Percentiles rank a stretch among this genome's conserved stretches.
These are phyloP conservation scores for Zhuliangozyma parablackwelliae DNA, from an alignment of 1,139 yeast species.

Conservation along the genomic window DNA sequence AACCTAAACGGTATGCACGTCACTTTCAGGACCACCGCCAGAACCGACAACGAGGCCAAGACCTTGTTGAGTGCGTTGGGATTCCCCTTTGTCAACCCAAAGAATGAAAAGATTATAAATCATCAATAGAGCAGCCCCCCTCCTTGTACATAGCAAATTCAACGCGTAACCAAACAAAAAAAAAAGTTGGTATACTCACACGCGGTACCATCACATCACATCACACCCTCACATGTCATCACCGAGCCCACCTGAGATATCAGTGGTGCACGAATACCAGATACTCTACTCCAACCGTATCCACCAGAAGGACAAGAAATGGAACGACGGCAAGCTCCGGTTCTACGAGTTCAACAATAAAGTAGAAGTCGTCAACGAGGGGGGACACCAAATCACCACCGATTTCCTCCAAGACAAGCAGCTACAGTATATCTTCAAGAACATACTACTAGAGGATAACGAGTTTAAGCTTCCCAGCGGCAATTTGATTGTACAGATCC, in stretches of 20 bases:
- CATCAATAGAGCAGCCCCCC: neutral
- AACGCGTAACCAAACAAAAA: neutral
- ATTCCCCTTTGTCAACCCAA: constrained; percentile 53
- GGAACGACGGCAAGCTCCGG: constrained; percentile 51
- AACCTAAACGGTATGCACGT: constrained; percentile 82
- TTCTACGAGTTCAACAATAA: constrained; percentile 47
- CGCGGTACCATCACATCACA: no score
- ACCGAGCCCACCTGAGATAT: neutral
- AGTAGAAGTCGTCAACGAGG: constrained; percentile 36
- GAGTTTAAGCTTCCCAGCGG: constrained; percentile 15
- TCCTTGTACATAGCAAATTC: neutral
- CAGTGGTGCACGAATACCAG: constrained; percentile 5
- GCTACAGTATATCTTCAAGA: constrained; percentile 7
- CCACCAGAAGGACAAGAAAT: constrained; percentile 46
- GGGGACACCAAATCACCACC: constrained; percentile 27
- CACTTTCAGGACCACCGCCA: constrained; percentile 83
- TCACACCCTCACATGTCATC: no score
- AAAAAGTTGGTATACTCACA: no score
- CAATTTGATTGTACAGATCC: constrained; percentile 14
- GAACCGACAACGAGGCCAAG: constrained; percentile 90
- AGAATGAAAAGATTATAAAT: neutral
- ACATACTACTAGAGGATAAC: constrained; percentile 10
- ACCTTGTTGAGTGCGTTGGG: constrained; percentile 79
- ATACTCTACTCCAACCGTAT: constrained; percentile 20
- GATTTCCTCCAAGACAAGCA: constrained; percentile 16